phyloP scores from a whole-genome alignment of 2,329 filamentous ascomycete species.

The Alternaria sp. region DNA sequence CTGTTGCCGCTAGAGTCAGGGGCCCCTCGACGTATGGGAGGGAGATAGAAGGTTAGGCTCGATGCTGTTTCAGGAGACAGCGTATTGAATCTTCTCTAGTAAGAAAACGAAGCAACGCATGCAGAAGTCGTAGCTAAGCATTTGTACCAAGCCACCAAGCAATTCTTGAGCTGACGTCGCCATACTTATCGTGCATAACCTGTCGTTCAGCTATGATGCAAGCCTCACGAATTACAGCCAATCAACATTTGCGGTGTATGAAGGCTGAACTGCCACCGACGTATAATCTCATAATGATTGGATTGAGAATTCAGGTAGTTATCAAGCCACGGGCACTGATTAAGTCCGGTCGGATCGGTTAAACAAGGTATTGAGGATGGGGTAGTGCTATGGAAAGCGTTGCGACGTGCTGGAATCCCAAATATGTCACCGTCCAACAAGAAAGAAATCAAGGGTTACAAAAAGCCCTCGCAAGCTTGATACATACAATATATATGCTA shows the following conservation, averaged over 20 bases:
- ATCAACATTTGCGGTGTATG: background rate
- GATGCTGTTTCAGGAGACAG: background rate
- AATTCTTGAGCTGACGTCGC: background rate
- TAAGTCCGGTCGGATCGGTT: background rate
- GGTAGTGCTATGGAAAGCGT: background rate
- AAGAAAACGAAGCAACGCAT: too few species aligned
- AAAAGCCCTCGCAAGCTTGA: too few species aligned
- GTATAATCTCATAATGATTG: background rate
- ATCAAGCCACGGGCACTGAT: background rate
- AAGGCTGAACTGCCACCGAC: background rate
- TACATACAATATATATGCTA: too few species aligned
- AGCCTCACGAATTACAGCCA: background rate
- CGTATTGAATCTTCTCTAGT: background rate
- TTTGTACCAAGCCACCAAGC: background rate
- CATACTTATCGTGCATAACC: background rate
- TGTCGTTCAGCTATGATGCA: background rate
- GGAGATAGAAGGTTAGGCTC: background rate
- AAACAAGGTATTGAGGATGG: background rate
- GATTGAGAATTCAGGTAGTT: background rate
- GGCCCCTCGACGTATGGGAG: too few species aligned
- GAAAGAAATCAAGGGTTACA: too few species aligned
- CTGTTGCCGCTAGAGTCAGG: background rate
- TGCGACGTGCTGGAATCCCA: background rate
- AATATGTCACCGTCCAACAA: too few species aligned
- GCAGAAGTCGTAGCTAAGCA: background rate